Evolutionary conservation across 2,329 filamentous ascomycete species (phyloP), one percentile per base, ranked within the genome.

Genomic region (Colletotrichum lindemuthianum): DNA sequence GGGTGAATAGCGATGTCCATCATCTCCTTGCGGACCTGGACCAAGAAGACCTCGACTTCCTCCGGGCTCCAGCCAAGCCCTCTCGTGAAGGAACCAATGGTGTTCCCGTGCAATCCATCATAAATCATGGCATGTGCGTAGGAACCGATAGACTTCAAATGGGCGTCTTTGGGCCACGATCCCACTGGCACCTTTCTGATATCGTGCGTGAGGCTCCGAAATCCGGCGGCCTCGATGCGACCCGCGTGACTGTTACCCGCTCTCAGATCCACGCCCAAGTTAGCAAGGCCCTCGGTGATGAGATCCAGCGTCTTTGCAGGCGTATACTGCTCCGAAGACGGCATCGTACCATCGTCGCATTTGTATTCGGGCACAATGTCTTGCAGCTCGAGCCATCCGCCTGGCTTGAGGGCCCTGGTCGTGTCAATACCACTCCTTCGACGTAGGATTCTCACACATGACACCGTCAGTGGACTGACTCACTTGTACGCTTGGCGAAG

Each of bases 341-440:
- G 7, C 10, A 79, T 60, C 0, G 78, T 78, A 16, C 69, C 76
- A 54, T 85, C 82, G 54, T 83, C 80, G 49, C 76, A 80, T 4
- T 68, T 54, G 67, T 68, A 70, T 66, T 75, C 69, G n/a, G 15
- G 36, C 16, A 58, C 41, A 8, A 61, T 51, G 8, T 64, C 60
- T 37, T 59, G 55, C 12, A 64, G 40, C 39, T 64, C 60, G 6
- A 64, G 41, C 60, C 55, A 64, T 3, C 49, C 60, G 6, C 60
- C 60, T 6, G 60, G 55, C 36, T 49, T 53, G 32, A 64, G 60
- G 32, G 70, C 71, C 7, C 53, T 72, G 68, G 4, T n/a, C 9
- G 24, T 24, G 24, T 24, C 4, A 24, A 24, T 24, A 24, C 24
- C 24, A 24, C 24, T 24, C 5, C 1, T 24, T 24, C 24, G 24